phyloP scores from a whole-genome alignment of 331 rosid genomes.

The Spiraea crenata region DNA sequence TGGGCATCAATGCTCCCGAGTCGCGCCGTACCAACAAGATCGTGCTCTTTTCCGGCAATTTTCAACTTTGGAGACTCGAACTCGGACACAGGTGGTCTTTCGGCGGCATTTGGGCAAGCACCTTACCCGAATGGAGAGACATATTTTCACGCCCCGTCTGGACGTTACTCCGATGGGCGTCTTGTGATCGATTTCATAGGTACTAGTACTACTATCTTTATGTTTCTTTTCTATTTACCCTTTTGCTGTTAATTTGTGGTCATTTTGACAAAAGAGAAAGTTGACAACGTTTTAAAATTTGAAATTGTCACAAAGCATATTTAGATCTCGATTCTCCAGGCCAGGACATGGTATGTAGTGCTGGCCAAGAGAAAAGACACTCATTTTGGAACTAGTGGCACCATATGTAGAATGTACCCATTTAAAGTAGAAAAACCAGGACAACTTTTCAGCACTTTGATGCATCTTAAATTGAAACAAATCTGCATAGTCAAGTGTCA shows the following conservation, averaged over 20 bases:
- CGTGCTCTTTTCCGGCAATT: constrained; percentile 42
- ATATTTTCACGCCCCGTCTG: constrained; percentile 44
- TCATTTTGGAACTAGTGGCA: too few species aligned
- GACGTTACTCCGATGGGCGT: constrained; percentile 59
- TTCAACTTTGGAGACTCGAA: constrained; percentile 67
- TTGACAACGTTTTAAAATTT: not conserved
- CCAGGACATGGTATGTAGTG: too few species aligned
- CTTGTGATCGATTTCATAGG: constrained; percentile 59
- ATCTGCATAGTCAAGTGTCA: too few species aligned
- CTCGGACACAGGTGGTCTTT: constrained; percentile 58
- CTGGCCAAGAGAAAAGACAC: too few species aligned
- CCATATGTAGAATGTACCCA: too few species aligned
- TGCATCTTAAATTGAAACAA: too few species aligned
- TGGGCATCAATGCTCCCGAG: constrained; percentile 20
- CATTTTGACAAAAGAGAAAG: not conserved
- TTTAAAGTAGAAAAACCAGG: too few species aligned
- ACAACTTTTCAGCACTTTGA: too few species aligned
- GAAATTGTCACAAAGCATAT: too few species aligned
- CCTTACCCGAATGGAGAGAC: constrained; percentile 62
- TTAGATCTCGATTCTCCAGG: too few species aligned
- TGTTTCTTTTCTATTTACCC: not conserved
- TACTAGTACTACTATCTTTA: constrained; percentile 5
- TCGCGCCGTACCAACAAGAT: not conserved
- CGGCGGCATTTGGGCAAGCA: constrained; percentile 60
- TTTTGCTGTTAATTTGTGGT: too few species aligned